A percentile compares a stretch with the other conserved stretches of the same genome.
Evolutionary conservation across 805 yeast genomes (phyloP).

Genomic region (Metschnikowia dekortorum): DNA sequence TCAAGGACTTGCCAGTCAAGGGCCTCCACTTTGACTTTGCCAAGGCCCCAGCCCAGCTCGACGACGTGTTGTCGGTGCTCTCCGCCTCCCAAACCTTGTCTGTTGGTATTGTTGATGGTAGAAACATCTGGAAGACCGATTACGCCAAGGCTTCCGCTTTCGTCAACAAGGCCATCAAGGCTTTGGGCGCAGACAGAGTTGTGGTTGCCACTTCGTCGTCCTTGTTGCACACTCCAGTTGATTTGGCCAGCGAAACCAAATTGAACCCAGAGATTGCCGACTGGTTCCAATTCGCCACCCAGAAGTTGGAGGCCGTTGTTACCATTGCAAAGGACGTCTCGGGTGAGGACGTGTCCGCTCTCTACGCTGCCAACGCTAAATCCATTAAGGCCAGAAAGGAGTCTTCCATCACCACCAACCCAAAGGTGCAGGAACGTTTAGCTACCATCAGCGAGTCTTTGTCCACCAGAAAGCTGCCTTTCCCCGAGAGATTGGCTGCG

Average conservation of each 20-base stretch:
- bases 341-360: constrained; percentile 73
- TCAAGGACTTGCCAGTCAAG: constrained; percentile 86
- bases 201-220: constrained; percentile 95
- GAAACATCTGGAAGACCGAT: constrained; percentile 99
- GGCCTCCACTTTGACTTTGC: constrained; percentile 96
- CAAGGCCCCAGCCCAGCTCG: constrained; percentile 95
- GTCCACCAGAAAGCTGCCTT: constrained; percentile 82
- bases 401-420: constrained; percentile 87
- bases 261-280: constrained; percentile 87
- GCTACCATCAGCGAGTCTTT: constrained; percentile 68
- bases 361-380: constrained; percentile 79
- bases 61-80: constrained; percentile 67
- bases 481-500: constrained; percentile 80
- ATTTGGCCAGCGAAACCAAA: constrained; percentile 87
- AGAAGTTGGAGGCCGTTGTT: constrained; percentile 90
- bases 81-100: constrained; percentile 74
- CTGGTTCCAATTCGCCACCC: constrained; percentile 98
- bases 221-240: constrained; percentile 97
- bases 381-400: constrained; percentile 80
- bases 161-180: constrained; percentile 77
- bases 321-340: constrained; percentile 82
- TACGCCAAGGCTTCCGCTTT: constrained; percentile 78
- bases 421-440: constrained; percentile 84
- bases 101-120: constrained; percentile 97
- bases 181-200: constrained; percentile 83